Evolutionary conservation across 2,329 filamentous ascomycete species (phyloP), one percentile per base, ranked within the genome.

Genomic region (Chlorencoelia australis): DNA sequence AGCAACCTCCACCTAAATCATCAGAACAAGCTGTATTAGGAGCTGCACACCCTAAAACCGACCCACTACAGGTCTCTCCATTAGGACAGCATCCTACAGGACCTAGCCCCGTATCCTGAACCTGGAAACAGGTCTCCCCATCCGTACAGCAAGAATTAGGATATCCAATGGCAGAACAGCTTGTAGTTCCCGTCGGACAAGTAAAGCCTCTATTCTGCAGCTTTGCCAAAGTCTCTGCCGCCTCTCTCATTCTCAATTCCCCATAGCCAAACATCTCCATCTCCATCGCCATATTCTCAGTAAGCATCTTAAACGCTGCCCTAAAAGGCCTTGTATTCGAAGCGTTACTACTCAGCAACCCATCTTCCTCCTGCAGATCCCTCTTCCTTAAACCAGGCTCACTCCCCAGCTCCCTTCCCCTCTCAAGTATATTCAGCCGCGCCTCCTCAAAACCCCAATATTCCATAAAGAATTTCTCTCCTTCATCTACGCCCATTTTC

Each of bases 51-150:
- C 54, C 54, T 0, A 68, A 71, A 5, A 88, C 74, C 1, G 62
- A 61, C 7, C 79, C 79, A 3, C 68, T 69, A 55, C 83, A 89
- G 5, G 57, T 69, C 28, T 65, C 61, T 3, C 81, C 82, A 22
- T 64, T 53, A 0, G 80, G 79, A 59, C 84, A 91, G 58, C 84
- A 91, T 3, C 82, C 83, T 2, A 89, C 75, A 29, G 73, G 71
- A 6, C 80, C 80, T 18, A 79, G 63, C 0, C 69, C 71, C 5
- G 71, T 70, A 55, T 82, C 73, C 20, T 67, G 56, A 4, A 86
- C 74, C 16, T 62, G 58, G 30, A 81, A 75, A 54, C 84, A 91
- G 6, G 67, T 72, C 46, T 80, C 75, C 11, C 66, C 69, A n/a
- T 65, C 64, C 15, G 68, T 63, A 56, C 84, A 91, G 63, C 84